phyloP scores from a whole-genome alignment of 176 grass and related monocot species.

The Triticum urartu region DNA sequence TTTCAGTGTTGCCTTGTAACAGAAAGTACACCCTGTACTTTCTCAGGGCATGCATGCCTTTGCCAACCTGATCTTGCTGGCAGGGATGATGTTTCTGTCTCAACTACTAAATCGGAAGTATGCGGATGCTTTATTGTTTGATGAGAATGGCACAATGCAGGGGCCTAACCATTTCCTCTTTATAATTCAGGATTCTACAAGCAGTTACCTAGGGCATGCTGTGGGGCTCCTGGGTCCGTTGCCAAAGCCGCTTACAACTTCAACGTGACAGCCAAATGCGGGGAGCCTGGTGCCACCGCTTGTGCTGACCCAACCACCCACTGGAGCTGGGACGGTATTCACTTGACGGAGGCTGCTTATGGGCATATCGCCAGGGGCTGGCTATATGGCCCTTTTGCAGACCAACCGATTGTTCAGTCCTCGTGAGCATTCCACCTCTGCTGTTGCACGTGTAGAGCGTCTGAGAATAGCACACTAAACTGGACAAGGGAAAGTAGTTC shows the following conservation, averaged over 20 bases:
- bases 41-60: constrained; percentile 8
- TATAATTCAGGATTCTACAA: constrained; percentile 44
- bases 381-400: constrained; percentile 51
- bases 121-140: constrained; percentile 21
- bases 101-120: neutral
- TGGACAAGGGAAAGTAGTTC: constrained; percentile 55
- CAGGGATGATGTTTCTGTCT: constrained; percentile 17
- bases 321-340: constrained; percentile 68
- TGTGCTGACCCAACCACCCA: constrained; percentile 48
- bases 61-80: neutral
- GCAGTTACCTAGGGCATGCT: constrained; percentile 44
- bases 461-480: constrained; percentile 37
- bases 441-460: constrained; percentile 31
- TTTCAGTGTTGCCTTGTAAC: constrained; percentile 3
- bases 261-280: constrained; percentile 45
- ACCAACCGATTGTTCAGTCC: constrained; percentile 53
- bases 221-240: constrained; percentile 40
- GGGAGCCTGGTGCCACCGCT: constrained; percentile 41
- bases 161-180: constrained; percentile 25
- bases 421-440: constrained; percentile 26
- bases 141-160: neutral
- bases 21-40: neutral
- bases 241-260: constrained; percentile 55
- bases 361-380: constrained; percentile 59
- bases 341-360: constrained; percentile 66